These are phyloP conservation scores for Lactuca saligna DNA, from an alignment of 129 eudicot genomes.

Conservation along the genomic window DNA sequence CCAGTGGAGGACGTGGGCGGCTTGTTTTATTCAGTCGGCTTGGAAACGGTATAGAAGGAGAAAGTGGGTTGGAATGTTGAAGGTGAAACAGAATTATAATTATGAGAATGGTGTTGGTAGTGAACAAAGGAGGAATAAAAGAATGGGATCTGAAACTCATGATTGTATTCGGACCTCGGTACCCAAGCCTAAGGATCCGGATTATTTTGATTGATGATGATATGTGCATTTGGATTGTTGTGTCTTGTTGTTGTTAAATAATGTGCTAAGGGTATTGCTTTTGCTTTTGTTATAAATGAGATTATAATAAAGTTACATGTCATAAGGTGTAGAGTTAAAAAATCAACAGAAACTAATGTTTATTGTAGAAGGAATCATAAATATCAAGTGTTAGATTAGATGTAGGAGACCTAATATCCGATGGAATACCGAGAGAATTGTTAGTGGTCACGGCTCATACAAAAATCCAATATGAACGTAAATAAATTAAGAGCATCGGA, in stretches of 20 bases:
- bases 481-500: no score
- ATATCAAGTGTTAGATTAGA: no score
- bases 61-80: slow-evolving; percentile 42
- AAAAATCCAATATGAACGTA: no score
- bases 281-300: neutral
- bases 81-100: slow-evolving; percentile 38
- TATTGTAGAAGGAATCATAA: no score
- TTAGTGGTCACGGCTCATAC: no score
- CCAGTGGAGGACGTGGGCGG: slow-evolving; percentile 95
- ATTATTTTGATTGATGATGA: slow-evolving; percentile 46
- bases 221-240: slow-evolving; percentile 2
- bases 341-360: no score
- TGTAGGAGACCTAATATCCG: no score
- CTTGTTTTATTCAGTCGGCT: slow-evolving; percentile 74
- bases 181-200: slow-evolving; percentile 69
- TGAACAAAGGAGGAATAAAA: slow-evolving; percentile 19
- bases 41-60: slow-evolving; percentile 58
- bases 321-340: no score
- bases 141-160: slow-evolving; percentile 32
- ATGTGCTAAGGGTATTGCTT: neutral
- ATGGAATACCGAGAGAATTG: no score
- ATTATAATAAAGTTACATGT: no score
- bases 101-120: slow-evolving; percentile 11
- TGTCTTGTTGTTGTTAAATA: slow-evolving; percentile 4
- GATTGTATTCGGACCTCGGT: slow-evolving; percentile 37